Percentiles rank a stretch among this genome's conserved stretches.
phyloP scores from a whole-genome alignment of 371 early-diverging fungal species.

The Rhizomucor miehei region DNA sequence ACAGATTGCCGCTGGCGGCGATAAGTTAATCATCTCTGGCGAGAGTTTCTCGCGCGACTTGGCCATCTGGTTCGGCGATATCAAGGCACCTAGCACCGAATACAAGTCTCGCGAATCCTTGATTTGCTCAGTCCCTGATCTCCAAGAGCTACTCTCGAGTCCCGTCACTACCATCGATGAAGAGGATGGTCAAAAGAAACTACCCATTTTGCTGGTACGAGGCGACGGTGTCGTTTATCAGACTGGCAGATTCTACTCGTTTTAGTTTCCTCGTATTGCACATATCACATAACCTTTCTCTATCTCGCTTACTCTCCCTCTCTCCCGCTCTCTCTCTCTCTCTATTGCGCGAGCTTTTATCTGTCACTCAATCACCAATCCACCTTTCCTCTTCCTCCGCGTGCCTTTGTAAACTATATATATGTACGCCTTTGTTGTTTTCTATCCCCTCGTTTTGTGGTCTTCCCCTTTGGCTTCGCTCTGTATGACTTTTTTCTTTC shows the following conservation, averaged over 20 bases:
- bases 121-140: slow-evolving; percentile 42
- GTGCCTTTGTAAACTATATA: no score
- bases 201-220: slow-evolving; percentile 63
- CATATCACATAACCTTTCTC: no score
- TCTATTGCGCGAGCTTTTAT: no score
- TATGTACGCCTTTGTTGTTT: no score
- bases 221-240: slow-evolving; percentile 66
- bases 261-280: slow-evolving; percentile 17
- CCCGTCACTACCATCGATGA: slow-evolving; percentile 19
- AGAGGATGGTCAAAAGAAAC: slow-evolving; percentile 25
- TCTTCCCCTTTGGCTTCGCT: no score
- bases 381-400: no score
- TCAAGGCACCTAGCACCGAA: slow-evolving; percentile 49
- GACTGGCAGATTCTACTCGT: slow-evolving; percentile 45
- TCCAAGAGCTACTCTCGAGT: slow-evolving; percentile 20
- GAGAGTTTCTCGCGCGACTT: slow-evolving; percentile 65
- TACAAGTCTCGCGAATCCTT: slow-evolving; percentile 47
- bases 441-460: no score
- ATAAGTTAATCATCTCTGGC: slow-evolving; percentile 39
- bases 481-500: no score
- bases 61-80: slow-evolving; percentile 70
- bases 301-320: background rate
- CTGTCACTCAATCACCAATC: no score
- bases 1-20: slow-evolving; percentile 14
- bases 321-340: background rate